Evolutionary conservation across 1,139 yeast genomes (phyloP).

Genomic region (Wickerhamiella infanticola): DNA sequence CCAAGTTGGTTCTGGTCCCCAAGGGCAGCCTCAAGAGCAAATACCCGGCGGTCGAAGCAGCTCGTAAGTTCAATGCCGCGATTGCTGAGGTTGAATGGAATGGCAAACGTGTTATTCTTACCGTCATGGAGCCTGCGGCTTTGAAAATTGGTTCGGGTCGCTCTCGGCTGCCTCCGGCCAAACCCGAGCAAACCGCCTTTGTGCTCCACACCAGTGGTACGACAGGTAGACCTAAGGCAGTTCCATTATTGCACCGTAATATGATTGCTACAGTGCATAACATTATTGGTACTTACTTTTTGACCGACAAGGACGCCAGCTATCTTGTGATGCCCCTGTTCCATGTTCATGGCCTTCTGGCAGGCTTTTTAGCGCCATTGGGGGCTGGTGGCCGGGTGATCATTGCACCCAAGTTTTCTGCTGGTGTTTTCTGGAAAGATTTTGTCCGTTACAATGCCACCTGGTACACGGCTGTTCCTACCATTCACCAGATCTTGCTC

Average conservation of each 20-base stretch:
- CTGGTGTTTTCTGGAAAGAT: constrained; percentile 42
- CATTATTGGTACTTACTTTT: constrained; percentile 39
- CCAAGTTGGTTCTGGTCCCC: constrained; percentile 42
- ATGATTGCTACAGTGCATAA: constrained; percentile 42
- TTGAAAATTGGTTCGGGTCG: constrained; percentile 1
- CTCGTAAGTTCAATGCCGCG: constrained; percentile 31
- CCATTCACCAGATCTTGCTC: constrained; percentile 48
- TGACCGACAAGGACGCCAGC: constrained; percentile 34
- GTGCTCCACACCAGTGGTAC: constrained; percentile 58
- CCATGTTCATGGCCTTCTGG: constrained; percentile 57
- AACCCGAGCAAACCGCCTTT: constrained; percentile 39
- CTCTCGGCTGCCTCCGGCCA: constrained; percentile 11
- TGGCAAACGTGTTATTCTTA: constrained; percentile 16
- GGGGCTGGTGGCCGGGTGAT: constrained; percentile 45
- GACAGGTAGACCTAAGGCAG: constrained; percentile 58
- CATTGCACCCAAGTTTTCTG: constrained; percentile 43
- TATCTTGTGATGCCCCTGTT: constrained; percentile 59
- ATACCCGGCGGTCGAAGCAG: constrained; percentile 35
- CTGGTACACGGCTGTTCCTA: constrained; percentile 66
- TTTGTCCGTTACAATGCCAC: constrained; percentile 34
- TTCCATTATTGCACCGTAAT: constrained; percentile 48
- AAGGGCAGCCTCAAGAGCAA: constrained; percentile 28
- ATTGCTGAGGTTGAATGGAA: constrained; percentile 39
- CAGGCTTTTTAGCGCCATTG: constrained; percentile 44
- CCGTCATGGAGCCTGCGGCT: constrained; percentile 12